Evolutionary conservation across 1,284 basidiomycete species (phyloP), one percentile per base, ranked within the genome.

Genomic region (Fomitiporia mediterranea): DNA sequence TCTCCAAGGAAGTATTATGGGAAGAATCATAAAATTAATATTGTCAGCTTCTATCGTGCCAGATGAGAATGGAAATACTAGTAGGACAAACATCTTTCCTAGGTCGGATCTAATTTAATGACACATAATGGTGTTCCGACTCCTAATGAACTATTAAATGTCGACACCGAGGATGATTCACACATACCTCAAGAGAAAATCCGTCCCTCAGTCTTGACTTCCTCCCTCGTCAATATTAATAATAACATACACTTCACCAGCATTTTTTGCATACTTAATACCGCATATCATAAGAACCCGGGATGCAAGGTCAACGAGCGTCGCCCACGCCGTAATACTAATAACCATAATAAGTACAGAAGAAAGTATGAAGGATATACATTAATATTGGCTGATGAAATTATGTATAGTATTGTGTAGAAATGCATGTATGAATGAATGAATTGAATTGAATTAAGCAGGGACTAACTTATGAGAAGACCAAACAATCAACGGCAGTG

Each of bases 91-190:
- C 89, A 99, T 91, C 71, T 96, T 97, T 51, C 97, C 97, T 27
- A 99, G 81, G 58, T 89, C 82, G 92, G 78, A 68, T 98, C 94
- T 23, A 82, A 77, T 70, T 94, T 95, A 51, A 98, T 91, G 13
- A 98, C 97, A 69, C 94, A 94, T 39, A 99, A 73, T 0, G 97
- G 97, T 1, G 97, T 99, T 1, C 97, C 97, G 21, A 97, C 82
- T n/a, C 95, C 84, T 64, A 98, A 71, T 0, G 84, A 84, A 39
- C 97, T 97, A 62, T 99, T 96, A 75, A 64, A 99, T 97, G 71
- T 99, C 97, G 37, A 96, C 94, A 62, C 97, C 97, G 40, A 99
- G 74, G 62, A 99, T 98, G 67, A 99, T 95, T 1, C n/a, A 43
- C 23, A 27, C 71, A 52, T 58, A 73, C 72, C 67, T 71, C 34